Evolutionary conservation across 768 basidiomycete species (phyloP).

Genomic region (Tricholoma furcatifolium): DNA sequence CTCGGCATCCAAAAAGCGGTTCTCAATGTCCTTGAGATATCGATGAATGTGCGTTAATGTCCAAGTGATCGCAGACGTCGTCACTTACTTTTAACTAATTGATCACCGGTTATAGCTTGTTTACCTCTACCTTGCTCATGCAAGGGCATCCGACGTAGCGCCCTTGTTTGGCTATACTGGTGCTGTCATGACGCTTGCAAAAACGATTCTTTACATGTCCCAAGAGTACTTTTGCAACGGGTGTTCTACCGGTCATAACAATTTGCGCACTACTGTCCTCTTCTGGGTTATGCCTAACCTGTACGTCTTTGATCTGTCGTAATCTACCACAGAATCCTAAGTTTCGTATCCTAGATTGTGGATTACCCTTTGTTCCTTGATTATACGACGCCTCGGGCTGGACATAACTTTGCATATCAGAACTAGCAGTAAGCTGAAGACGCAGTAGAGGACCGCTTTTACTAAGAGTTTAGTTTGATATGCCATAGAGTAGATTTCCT

Average conservation of each 20-base stretch:
- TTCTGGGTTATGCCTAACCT: constrained; percentile 73
- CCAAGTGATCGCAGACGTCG: neutral
- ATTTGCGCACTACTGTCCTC: constrained; percentile 42
- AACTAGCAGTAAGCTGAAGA: constrained; percentile 15
- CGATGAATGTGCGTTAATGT: constrained; percentile 49
- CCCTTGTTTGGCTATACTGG: constrained; percentile 73
- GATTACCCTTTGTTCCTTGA: constrained; percentile 31
- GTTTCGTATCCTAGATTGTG: constrained; percentile 24
- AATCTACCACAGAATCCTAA: neutral
- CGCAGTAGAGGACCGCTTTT: constrained; percentile 7
- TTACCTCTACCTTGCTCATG: constrained; percentile 67
- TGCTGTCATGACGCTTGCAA: constrained; percentile 69
- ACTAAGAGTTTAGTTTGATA: neutral
- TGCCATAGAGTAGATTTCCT: neutral
- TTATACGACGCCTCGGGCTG: constrained; percentile 32
- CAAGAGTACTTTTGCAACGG: constrained; percentile 74
- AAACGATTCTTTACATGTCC: constrained; percentile 70
- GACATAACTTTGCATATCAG: constrained; percentile 28
- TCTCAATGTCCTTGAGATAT: constrained; percentile 72
- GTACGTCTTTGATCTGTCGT: constrained; percentile 35
- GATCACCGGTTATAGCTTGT: constrained; percentile 26
- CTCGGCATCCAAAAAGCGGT: constrained; percentile 43
- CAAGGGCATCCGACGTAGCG: constrained; percentile 47
- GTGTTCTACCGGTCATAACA: constrained; percentile 65
- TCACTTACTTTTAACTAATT: constrained; percentile 9